phyloP scores from a whole-genome alignment of 2,329 filamentous ascomycete genomes.

The Fusarium sororula region DNA sequence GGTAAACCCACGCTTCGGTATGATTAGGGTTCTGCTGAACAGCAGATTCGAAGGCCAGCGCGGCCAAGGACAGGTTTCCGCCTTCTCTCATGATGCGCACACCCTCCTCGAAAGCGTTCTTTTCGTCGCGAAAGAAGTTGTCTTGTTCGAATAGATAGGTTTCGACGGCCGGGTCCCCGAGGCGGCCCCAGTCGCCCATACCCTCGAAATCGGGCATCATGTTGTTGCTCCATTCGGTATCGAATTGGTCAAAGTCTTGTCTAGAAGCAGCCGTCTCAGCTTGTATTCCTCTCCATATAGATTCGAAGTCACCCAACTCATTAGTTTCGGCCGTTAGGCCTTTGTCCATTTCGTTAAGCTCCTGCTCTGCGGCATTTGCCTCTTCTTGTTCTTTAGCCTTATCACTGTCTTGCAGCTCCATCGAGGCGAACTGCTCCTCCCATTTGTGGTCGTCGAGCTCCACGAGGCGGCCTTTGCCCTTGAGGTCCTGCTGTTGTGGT shows the following conservation, averaged over 20 bases:
- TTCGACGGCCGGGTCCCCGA: conserved; percentile 81
- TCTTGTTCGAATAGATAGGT: conserved; percentile 96
- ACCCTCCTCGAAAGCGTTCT: conserved; percentile 91
- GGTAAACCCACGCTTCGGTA: conserved; percentile 90
- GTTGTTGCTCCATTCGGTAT: conserved; percentile 79
- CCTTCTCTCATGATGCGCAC: conserved; percentile 92
- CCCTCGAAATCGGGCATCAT: conserved; percentile 66
- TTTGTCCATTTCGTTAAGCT: conserved; percentile 87
- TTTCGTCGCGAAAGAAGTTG: conserved; percentile 84
- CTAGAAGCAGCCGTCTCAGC: conserved; percentile 76
- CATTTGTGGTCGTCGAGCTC: conserved; percentile 94
- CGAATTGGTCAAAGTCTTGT: conserved; percentile 73
- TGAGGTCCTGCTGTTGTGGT: conserved; percentile 61
- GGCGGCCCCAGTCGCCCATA: conserved; percentile 70
- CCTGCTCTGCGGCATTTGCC: conserved; percentile 77
- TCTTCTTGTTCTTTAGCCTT: conserved; percentile 69
- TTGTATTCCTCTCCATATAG: conserved; percentile 85
- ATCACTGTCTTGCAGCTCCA: conserved; percentile 74
- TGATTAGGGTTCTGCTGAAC: conserved; percentile 89
- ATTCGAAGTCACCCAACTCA: conserved; percentile 88
- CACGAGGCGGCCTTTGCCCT: conserved; percentile 91
- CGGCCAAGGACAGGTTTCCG: conserved; percentile 91
- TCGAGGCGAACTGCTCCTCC: conserved; percentile 95
- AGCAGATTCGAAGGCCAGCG: conserved; percentile 94
- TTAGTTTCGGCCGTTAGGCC: conserved; percentile 74